Base-by-base conservation (phyloP, 345 rosid species). In the Stellera chamaejasme region DNA sequence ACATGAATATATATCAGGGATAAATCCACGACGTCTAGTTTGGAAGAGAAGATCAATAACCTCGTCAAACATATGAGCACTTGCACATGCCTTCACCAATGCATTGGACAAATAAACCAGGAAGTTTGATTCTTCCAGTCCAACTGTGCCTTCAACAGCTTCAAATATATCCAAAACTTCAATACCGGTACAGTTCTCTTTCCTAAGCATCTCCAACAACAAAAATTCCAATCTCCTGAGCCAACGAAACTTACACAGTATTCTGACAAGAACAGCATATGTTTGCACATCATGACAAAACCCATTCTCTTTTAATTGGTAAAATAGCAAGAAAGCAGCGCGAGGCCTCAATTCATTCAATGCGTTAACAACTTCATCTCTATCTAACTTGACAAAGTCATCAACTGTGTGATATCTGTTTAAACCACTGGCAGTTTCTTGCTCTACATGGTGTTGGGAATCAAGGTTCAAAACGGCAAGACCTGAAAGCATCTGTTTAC, bases 51-150 rank as follows among this genome's bases (percentile, higher is more conserved):
- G 52, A 69, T 78, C 78, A 61, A 70, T 63, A 10, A 75, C 90
- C 54, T 82, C 83, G 15, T 80, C 82, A 60, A 83, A 80, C 92
- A 78, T 72, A 10, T 59, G 69, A 6, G 59, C 55, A 65, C 61
- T 48, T 48, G 32, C 80, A 71, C 75, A 84, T 39, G 72, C 69
- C 83, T 84, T 84, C 52, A 86, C 72, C 72, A 80, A 54, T 1
- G 75, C 80, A 76, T 76, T 59, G 3, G 74, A 74, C 45, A 76
- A 67, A 42, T 55, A 62, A 48, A 44, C 32, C 59, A 77, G 58
- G 28, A 76, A 26, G 11, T 67, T 36, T 0, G 62, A 60, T 6
- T 63, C 62, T 27, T 71, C 66, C 2, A 52, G 69, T 10, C 54
- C 71, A 62, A 32, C 32, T 14, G 65, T 68, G 14, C 57, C 74